Evolutionary conservation across 257 asterid genomes (phyloP).

Genomic region (Solanum chmielewskii): DNA sequence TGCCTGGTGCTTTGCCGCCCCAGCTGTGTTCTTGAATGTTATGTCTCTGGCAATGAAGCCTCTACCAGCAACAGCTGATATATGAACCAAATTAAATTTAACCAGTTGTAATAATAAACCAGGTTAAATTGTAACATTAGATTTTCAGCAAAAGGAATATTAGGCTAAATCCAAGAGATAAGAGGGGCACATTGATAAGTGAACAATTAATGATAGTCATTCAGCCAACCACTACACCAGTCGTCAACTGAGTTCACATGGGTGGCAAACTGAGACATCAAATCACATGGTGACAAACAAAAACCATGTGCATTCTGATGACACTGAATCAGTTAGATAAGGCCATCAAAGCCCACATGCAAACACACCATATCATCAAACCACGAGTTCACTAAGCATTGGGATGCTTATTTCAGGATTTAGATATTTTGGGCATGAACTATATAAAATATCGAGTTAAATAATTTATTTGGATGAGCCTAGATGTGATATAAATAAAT

Average conservation of each 20-base stretch:
- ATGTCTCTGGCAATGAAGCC: constrained; percentile 63
- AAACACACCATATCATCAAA: background rate
- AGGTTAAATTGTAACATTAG: background rate
- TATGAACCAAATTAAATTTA: background rate
- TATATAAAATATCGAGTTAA: background rate
- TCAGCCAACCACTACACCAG: background rate
- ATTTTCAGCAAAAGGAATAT: background rate
- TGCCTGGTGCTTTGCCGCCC: constrained; percentile 61
- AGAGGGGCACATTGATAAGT: background rate
- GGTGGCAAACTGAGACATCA: constrained; percentile 7
- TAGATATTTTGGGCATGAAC: background rate
- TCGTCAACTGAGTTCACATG: constrained; percentile 8
- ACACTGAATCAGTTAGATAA: background rate
- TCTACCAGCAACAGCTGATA: constrained; percentile 40
- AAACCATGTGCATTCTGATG: constrained; percentile 3
- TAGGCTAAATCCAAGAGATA: background rate
- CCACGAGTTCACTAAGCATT: background rate
- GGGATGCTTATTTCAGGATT: background rate
- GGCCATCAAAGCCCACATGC: background rate
- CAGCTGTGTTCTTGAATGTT: constrained; percentile 57
- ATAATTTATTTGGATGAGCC: background rate
- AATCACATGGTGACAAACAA: constrained; percentile 2
- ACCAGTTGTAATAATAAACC: background rate
- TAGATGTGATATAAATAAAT: background rate
- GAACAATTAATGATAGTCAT: background rate